Percentiles rank a stretch among this genome's conserved stretches.
These are phyloP conservation scores for Aspergillus costaricaensis DNA, from an alignment of 2,329 filamentous ascomycete species.

Conservation along the genomic window DNA sequence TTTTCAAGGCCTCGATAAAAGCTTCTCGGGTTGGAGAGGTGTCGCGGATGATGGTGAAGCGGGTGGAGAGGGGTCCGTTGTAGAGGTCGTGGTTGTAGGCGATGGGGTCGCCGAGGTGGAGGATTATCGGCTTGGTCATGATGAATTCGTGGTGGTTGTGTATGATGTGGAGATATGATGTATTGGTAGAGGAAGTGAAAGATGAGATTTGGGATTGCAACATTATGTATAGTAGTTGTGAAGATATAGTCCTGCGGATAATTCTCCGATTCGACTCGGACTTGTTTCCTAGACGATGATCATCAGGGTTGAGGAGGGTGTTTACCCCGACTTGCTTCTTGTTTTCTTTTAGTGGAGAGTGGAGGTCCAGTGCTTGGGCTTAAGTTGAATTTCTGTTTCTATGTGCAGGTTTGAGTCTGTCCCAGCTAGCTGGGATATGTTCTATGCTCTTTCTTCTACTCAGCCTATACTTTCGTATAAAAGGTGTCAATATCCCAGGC, in stretches of 20 bases:
- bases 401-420: not conserved
- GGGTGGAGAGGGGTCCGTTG: constrained; percentile 14
- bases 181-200: not conserved
- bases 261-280: not conserved
- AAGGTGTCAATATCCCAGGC: too few relatives aligned
- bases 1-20: constrained; percentile 44
- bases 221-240: too few relatives aligned
- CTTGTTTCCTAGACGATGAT: too few relatives aligned
- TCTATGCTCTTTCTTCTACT: not conserved
- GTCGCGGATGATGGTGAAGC: constrained; percentile 7
- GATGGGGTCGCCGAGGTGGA: constrained; percentile 49
- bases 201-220: too few relatives aligned
- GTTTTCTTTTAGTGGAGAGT: not conserved
- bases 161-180: too few relatives aligned
- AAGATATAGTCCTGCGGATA: not conserved
- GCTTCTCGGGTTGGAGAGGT: constrained; percentile 32
- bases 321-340: not conserved
- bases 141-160: not conserved
- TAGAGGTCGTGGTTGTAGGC: constrained; percentile 49
- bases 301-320: too few relatives aligned
- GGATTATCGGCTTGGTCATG: constrained; percentile 35
- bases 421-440: accelerated
- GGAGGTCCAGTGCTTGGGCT: too few relatives aligned
- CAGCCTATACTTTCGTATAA: too few relatives aligned
- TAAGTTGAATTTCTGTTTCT: too few relatives aligned